phyloP scores from a whole-genome alignment of 306 rosid genomes.

The Prunus kanzakura region DNA sequence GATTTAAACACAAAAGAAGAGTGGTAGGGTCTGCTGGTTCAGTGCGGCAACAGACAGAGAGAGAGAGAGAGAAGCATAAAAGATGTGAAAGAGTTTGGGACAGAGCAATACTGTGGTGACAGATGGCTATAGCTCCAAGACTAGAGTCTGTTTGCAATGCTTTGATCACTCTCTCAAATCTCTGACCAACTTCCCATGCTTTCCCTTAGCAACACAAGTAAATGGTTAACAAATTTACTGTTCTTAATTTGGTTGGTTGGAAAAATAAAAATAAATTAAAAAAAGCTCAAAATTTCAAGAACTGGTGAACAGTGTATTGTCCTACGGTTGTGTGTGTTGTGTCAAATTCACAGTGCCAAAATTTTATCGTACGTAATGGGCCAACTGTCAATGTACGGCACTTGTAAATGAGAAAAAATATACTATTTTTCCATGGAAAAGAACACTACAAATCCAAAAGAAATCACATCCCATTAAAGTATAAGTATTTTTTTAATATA shows the following conservation, averaged over 20 bases:
- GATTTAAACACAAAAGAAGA: conserved; percentile 7
- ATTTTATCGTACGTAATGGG: not conserved
- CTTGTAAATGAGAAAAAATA: too few relatives aligned
- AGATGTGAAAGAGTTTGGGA: conserved; percentile 32
- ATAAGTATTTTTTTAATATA: not conserved
- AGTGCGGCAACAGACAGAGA: not conserved
- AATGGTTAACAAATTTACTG: not conserved
- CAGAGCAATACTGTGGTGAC: conserved; percentile 32
- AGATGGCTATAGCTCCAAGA: conserved; percentile 32
- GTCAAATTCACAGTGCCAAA: not conserved
- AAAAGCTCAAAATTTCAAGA: not conserved
- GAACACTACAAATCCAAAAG: not conserved
- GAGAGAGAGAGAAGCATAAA: not conserved
- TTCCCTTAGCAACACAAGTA: not conserved
- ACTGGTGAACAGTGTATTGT: not conserved
- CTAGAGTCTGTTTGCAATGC: conserved; percentile 6
- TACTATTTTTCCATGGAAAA: not conserved
- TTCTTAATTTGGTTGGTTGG: not conserved
- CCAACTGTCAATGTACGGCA: not conserved
- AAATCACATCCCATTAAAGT: not conserved
- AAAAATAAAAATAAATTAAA: not conserved
- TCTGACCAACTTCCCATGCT: not conserved
- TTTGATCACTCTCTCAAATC: not conserved
- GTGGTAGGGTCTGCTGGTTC: not conserved
- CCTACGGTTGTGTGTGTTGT: not conserved